These are phyloP conservation scores for Pythium chondricola DNA, from an alignment of 352 stramenopile species.

Conservation along the genomic window DNA sequence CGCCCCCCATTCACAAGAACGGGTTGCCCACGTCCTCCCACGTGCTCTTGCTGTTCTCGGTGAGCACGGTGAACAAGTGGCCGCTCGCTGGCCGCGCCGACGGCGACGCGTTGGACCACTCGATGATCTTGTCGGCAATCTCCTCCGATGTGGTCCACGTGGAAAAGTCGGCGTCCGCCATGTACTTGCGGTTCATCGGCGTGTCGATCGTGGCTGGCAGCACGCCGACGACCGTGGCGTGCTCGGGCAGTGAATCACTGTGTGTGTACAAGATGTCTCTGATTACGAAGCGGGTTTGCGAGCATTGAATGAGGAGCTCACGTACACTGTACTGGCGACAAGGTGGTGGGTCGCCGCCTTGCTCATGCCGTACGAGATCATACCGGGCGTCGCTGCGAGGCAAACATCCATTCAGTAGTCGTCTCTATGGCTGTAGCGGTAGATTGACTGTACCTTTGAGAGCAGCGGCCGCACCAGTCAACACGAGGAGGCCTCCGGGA, in stretches of 20 bases:
- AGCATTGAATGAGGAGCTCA: background rate
- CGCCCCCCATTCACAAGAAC: constrained; percentile 36
- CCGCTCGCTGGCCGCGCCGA: constrained; percentile 44
- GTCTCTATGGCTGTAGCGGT: background rate
- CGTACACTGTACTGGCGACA: constrained; percentile 77
- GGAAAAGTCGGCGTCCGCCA: constrained; percentile 79
- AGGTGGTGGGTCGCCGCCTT: constrained; percentile 89
- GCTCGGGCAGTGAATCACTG: constrained; percentile 47
- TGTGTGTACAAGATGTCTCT: background rate
- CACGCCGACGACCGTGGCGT: constrained; percentile 53
- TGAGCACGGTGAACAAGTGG: constrained; percentile 67
- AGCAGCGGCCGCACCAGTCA: constrained; percentile 79
- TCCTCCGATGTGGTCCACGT: constrained; percentile 76
- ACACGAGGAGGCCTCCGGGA: constrained; percentile 62
- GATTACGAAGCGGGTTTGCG: background rate
- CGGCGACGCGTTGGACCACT: constrained; percentile 45
- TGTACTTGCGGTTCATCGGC: constrained; percentile 85
- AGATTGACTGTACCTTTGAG: constrained; percentile 30
- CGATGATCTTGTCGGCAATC: constrained; percentile 72
- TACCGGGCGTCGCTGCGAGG: constrained; percentile 45
- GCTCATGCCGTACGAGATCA: constrained; percentile 86
- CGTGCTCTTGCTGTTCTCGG: constrained; percentile 41
- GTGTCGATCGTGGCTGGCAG: constrained; percentile 84
- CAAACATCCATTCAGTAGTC: background rate
- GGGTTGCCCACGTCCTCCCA: constrained; percentile 68